A percentile compares a stretch with the other conserved stretches of the same genome.
Evolutionary conservation across 306 rosid genomes (phyloP).

Genomic region (Casuarina cunninghamiana): DNA sequence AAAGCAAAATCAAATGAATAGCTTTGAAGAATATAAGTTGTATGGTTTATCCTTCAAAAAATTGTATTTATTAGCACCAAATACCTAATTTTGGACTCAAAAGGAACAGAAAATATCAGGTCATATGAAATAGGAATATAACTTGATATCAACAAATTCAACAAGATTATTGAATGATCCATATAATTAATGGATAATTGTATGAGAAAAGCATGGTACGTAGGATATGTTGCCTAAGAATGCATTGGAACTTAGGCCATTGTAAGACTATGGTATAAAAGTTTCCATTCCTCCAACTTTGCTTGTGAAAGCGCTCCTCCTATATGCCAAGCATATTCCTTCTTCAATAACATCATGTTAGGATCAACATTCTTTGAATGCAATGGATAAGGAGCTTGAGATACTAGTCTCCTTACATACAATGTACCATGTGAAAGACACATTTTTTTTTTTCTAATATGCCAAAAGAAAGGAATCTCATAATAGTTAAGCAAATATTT

Average conservation of each 20-base stretch:
- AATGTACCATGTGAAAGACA: constrained; percentile 12
- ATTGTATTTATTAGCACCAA: too few relatives aligned
- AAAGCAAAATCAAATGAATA: too few relatives aligned
- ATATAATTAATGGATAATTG: neutral
- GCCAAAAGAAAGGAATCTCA: neutral
- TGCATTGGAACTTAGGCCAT: constrained; percentile 90
- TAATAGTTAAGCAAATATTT: constrained; percentile 1
- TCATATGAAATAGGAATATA: neutral
- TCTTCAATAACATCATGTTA: constrained; percentile 52
- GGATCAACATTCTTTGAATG: constrained; percentile 48
- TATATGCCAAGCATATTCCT: constrained; percentile 89
- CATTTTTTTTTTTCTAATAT: neutral
- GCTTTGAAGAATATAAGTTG: too few relatives aligned
- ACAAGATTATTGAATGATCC: neutral
- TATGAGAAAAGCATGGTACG: constrained; percentile 35
- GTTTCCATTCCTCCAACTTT: constrained; percentile 82
- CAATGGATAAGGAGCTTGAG: constrained; percentile 63
- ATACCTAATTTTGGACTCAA: too few relatives aligned
- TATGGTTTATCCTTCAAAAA: neutral
- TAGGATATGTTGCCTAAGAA: constrained; percentile 79
- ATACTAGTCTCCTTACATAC: constrained; percentile 66
- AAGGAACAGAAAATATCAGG: too few relatives aligned
- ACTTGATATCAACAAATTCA: neutral
- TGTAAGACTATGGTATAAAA: constrained; percentile 82
- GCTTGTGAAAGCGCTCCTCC: constrained; percentile 84